phyloP scores from a whole-genome alignment of 129 eudicot genomes.

The Arctium minus region DNA sequence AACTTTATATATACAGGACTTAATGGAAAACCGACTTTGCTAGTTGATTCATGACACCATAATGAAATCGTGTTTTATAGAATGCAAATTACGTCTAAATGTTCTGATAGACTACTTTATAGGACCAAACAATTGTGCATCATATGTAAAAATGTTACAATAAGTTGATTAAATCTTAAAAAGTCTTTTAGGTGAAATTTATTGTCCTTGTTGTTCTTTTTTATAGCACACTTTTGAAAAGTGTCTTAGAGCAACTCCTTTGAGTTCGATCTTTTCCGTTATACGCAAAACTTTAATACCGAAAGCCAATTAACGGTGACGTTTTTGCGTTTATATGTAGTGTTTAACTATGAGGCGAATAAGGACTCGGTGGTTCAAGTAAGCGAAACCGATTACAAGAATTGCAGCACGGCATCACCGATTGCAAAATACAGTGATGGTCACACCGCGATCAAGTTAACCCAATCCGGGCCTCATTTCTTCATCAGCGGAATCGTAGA shows the following conservation, averaged over 20 bases:
- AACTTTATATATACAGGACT: no score
- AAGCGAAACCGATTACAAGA: conserved; percentile 44
- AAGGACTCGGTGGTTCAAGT: conserved; percentile 68
- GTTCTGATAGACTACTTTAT: not conserved
- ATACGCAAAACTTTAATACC: not conserved
- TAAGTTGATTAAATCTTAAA: no score
- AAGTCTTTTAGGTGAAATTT: no score
- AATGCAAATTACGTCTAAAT: not conserved
- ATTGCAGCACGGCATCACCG: conserved; percentile 40
- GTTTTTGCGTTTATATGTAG: conserved; percentile 24
- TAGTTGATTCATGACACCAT: no score
- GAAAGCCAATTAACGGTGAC: not conserved
- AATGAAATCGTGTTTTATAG: no score
- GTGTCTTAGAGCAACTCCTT: no score
- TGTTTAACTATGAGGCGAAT: conserved; percentile 46
- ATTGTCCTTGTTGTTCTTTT: no score
- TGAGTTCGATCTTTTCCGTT: no score
- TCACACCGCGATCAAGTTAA: conserved; percentile 28
- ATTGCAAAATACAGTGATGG: conserved; percentile 31
- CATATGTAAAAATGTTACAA: no score
- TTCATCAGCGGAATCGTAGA: conserved; percentile 41
- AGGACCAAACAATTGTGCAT: not conserved
- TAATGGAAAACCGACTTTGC: no score
- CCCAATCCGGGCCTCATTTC: conserved; percentile 37
- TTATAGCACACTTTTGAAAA: no score